Base-by-base conservation (phyloP, 192 early-diverging fungal genomes). In the Coemansia guatemalensis region DNA sequence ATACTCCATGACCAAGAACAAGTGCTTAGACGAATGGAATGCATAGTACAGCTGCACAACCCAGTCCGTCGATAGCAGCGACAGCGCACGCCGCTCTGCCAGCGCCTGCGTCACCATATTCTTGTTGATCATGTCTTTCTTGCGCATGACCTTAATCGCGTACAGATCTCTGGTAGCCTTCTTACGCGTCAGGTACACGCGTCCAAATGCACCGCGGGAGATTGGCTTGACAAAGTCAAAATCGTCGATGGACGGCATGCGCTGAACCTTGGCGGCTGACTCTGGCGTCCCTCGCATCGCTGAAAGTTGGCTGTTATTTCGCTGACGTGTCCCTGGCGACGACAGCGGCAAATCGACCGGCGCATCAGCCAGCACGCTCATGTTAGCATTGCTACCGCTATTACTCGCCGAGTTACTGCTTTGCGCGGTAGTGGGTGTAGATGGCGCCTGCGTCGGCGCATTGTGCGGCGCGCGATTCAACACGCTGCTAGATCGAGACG, bases 161-260 rank as follows among this genome's bases (percentile, higher is more conserved):
- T 88, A 96, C 44, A 95, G 69, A 70, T 96, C 94, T 64, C 87
- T 85, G 2, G 93, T 96, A 5, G 90, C 89, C 64, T 88, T 87
- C 56, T 96, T 96, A 39, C 87, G 83, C 7, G 92, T 89, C 33
- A 96, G 72, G 58, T 93, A 95, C 53, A 96, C 94, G 44, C 93
- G 91, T 23, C 94, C 94, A 75, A 93, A 96, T 9, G 94, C 93
- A 17, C 94, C 94, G n/a, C 93, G 89, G 65, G 92, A 93, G 54
- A 96, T 94, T 4, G 91, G 92, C 83, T 94, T 95, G 54, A 96
- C 89, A 68, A 95, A 89, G 63, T 96, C 93, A 85, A 96, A 96
- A 60, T 96, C 94, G 9, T 90, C 81, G 50, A 94, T 96, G 18
- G 88, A 87, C 2, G 94, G 94, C 66, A 95, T 86, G 48, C 78